Base-by-base conservation (phyloP, 2,329 filamentous ascomycete genomes). In the Fusarium neocosmosporiellum region DNA sequence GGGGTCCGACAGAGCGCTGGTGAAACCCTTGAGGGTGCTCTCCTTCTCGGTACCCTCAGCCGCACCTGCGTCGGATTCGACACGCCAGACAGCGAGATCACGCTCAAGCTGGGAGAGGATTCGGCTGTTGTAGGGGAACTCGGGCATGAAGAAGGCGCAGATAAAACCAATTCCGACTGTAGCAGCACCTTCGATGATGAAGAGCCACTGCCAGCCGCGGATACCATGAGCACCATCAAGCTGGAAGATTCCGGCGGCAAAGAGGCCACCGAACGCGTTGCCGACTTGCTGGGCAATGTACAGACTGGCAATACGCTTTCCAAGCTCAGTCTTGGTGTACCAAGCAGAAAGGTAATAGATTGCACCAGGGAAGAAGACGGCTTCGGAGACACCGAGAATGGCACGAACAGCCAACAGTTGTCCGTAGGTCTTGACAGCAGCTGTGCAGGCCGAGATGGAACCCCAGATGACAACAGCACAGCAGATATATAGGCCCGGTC, bases 281-380 rank as follows among this genome's bases (percentile, higher is more conserved):
- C 54, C n/a, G 50, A 73, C n/a, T 37, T 66, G 63, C n/a, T 81
- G 79, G 1, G 79, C 80, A 0, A 80, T 63, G 60, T 79, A 77
- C 7, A 77, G 74, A 7, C 78, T 80, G 5, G 77, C 76, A 0
- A 79, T 77, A 7, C 83, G 75, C 16, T 81, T 71, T 5, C 78
- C 79, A 3, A 81, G 78, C 69, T 84, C 65, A 65, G 80, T 79
- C 11, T 82, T 77, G 7, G 81, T 85, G 61, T 86, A 86, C 75
- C 83, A 86, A 1, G 80, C 71, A 0, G 80, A 82, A 0, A 85
- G 72, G 31, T 79, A 83, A 63, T 81, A 84, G 2, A 85, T 75
- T 0, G 80, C 81, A 0, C 84, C 85, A 0, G 84, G 84, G 74
- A 89, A 89, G 78, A 88, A 89, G 5, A 87, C 85, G 0, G 88